Evolutionary conservation across 2,329 filamentous ascomycete genomes (phyloP).

Genomic region (Pseudopyrenochaeta lycopersici): DNA sequence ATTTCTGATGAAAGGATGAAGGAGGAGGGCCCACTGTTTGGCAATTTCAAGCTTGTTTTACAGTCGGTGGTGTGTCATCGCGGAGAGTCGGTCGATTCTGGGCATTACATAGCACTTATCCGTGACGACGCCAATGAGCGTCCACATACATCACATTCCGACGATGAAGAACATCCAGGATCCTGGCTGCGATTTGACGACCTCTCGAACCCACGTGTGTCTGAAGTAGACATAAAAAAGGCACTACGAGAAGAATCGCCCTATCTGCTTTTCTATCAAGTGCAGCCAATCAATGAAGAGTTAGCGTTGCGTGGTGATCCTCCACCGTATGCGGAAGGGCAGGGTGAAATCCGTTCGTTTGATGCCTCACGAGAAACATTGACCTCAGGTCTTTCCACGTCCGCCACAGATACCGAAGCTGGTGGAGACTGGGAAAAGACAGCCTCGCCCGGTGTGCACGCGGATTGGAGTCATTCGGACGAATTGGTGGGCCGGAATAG

Average conservation of each 20-base stretch:
- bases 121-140: slow-evolving; percentile 66
- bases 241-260: slow-evolving; percentile 87
- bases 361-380: slow-evolving; percentile 43
- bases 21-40: slow-evolving; percentile 73
- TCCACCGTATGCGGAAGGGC: slow-evolving; percentile 52
- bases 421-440: slow-evolving; percentile 37
- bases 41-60: slow-evolving; percentile 92
- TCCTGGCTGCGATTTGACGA: slow-evolving; percentile 93
- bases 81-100: slow-evolving; percentile 83
- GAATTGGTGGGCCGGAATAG: slow-evolving; percentile 43
- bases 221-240: slow-evolving; percentile 78
- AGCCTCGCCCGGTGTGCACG: slow-evolving; percentile 16
- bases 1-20: slow-evolving; percentile 80
- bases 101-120: slow-evolving; percentile 89
- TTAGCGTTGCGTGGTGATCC: slow-evolving; percentile 50
- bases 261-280: slow-evolving; percentile 94
- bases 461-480: slow-evolving; percentile 25
- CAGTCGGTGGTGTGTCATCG: slow-evolving; percentile 94
- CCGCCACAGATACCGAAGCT: slow-evolving; percentile 27
- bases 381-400: slow-evolving; percentile 21
- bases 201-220: slow-evolving; percentile 75
- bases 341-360: slow-evolving; percentile 24
- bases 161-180: slow-evolving; percentile 56
- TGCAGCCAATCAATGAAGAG: slow-evolving; percentile 83
- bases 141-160: slow-evolving; percentile 55